Base-by-base conservation (phyloP, 345 rosid species). In the Aurinia saxatilis region DNA sequence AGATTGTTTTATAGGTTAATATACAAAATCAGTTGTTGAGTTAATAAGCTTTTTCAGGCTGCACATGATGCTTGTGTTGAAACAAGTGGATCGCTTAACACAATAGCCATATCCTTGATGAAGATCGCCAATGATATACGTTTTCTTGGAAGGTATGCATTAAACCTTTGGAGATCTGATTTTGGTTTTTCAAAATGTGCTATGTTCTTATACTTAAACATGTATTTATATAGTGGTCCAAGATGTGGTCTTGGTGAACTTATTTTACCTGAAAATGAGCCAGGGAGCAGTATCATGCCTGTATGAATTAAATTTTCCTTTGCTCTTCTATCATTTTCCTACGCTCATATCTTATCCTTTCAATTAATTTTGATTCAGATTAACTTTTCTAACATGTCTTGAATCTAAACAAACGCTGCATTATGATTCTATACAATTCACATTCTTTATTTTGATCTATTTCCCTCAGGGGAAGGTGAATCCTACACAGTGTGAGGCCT, bases 211-310 rank as follows among this genome's bases (percentile, higher is more conserved):
- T 45, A 52, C 53, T 36, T 57, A 9, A 11, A 14, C 33, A 52
- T 73, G 77, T 73, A 66, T 72, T 71, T 39, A 29, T 62, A 58
- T 77, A 87, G 98, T 51, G 98, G 97, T 74, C 98, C 98, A 52
- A 82, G 97, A 66, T 92, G 96, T 50, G 98, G 98, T 63, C 97
- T 92, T 35, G 98, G 98, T 59, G 98, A 92, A 73, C 97, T 92
- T 62, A 77, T 85, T 81, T 91, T 92, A 64, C 98, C 97, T 70
- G 98, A 92, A 85, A 92, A 92, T 68, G 98, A 92, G 80, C 97
- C 96, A 15, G 98, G 98, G 63, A 92, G 98, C 86, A 92, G 97
- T 75, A 92, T 89, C 64, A 92, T 92, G 98, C 98, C 97, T 39
- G 98, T 92, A 85, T 60, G 70, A 12, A 59, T 58, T 23, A 73